phyloP scores from a whole-genome alignment of 2,329 filamentous ascomycete genomes.

The Plectosphaerella sp. region DNA sequence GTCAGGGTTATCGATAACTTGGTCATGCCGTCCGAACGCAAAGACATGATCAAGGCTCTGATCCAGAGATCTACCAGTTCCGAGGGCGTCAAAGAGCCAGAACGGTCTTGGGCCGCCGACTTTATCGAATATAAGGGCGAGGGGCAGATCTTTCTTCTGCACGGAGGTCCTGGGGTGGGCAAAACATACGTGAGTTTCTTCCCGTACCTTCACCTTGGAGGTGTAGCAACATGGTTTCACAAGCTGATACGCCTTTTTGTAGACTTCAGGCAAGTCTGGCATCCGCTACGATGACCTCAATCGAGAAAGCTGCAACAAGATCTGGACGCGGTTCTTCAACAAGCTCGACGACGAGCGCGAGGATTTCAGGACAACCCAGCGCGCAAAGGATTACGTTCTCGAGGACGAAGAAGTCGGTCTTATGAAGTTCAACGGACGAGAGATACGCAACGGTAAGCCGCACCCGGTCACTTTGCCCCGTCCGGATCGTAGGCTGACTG shows the following conservation, averaged over 20 bases:
- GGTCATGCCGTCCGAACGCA: background rate
- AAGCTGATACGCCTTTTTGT: background rate
- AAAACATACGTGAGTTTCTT: constrained; percentile 6
- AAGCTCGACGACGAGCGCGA: no score
- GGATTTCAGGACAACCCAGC: no score
- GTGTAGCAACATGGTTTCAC: background rate
- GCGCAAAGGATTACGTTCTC: no score
- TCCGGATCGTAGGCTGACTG: no score
- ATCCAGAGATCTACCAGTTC: background rate
- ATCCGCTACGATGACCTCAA: constrained; percentile 20
- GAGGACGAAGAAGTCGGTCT: no score
- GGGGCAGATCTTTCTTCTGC: constrained; percentile 5
- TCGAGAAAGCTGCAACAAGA: no score
- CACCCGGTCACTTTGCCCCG: no score
- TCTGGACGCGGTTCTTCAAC: no score
- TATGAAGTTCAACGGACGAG: no score
- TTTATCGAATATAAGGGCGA: constrained; percentile 9
- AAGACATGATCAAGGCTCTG: background rate
- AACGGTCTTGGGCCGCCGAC: constrained; percentile 7
- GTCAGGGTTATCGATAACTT: no score
- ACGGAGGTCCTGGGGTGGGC: constrained; percentile 8
- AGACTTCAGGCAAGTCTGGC: no score
- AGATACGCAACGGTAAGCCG: no score
- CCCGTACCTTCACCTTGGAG: background rate
- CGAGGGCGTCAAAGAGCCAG: background rate